Evolutionary conservation across 2,329 filamentous ascomycete species (phyloP).

Genomic region (Botryosphaeria dothidea): DNA sequence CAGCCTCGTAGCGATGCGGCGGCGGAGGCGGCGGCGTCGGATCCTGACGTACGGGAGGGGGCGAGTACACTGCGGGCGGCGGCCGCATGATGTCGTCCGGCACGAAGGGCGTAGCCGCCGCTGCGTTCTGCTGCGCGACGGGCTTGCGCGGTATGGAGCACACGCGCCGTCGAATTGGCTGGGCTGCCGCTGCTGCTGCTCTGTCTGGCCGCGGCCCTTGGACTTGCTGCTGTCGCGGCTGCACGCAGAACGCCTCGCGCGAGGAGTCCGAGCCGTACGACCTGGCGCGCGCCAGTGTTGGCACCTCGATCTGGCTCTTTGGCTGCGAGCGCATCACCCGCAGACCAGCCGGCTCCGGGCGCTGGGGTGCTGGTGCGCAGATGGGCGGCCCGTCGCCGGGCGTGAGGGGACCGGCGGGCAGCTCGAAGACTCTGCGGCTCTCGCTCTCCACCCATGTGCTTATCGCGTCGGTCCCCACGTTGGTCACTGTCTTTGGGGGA

Average conservation of each 20-base stretch:
- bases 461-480: background rate
- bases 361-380: background rate
- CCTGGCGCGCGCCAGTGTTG: background rate
- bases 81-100: background rate
- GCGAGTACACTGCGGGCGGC: background rate
- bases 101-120: background rate
- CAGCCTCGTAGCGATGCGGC: background rate
- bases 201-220: background rate
- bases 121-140: background rate
- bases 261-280: background rate
- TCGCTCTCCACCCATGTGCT: background rate
- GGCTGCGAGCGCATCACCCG: background rate
- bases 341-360: background rate
- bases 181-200: too few species aligned
- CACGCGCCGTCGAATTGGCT: too few species aligned
- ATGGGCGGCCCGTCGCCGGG: background rate
- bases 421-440: constrained; percentile 5
- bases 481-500: constrained; percentile 9
- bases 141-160: background rate
- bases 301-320: background rate
- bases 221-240: background rate
- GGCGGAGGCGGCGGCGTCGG: background rate
- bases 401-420: constrained; percentile 6
- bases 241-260: background rate
- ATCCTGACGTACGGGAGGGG: background rate